These are phyloP conservation scores for Hyaloscypha variabilis DNA, from an alignment of 495 filamentous ascomycete species.

Conservation along the genomic window DNA sequence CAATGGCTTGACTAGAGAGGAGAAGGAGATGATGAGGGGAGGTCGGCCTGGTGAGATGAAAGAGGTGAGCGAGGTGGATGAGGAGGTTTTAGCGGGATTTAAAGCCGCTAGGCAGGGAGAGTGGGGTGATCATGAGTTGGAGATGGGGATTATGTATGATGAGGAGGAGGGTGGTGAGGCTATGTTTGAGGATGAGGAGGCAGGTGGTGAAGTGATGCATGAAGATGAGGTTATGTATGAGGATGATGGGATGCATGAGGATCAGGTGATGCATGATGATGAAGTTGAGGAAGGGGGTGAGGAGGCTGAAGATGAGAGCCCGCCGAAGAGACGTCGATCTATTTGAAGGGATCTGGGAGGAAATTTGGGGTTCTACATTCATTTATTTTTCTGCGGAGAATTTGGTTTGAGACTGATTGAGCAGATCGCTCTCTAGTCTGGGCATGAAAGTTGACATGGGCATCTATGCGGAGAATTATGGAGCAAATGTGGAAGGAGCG, in stretches of 20 bases:
- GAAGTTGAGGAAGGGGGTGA: not conserved
- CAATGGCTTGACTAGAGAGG: not conserved
- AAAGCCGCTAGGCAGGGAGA: not conserved
- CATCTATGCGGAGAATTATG: not conserved
- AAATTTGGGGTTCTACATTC: not conserved
- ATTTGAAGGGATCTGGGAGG: not conserved
- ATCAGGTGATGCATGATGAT: not conserved
- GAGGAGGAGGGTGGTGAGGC: no score
- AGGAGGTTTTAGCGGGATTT: not conserved
- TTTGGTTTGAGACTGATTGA: not conserved
- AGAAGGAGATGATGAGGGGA: not conserved
- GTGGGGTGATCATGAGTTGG: not conserved
- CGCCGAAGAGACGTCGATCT: not conserved
- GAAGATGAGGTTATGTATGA: not conserved
- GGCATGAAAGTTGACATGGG: not conserved
- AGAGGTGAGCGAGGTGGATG: not conserved
- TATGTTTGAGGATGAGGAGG: no score
- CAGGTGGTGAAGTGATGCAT: no score
- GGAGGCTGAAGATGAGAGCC: not conserved
- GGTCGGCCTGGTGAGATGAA: not conserved
- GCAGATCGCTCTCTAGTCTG: not conserved
- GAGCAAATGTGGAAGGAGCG: not conserved
- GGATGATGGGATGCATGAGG: not conserved
- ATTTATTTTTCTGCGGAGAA: not conserved
- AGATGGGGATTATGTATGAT: no score